These are phyloP conservation scores for Phytophthora cryptogea DNA, from an alignment of 352 stramenopile genomes.

Conservation along the genomic window DNA sequence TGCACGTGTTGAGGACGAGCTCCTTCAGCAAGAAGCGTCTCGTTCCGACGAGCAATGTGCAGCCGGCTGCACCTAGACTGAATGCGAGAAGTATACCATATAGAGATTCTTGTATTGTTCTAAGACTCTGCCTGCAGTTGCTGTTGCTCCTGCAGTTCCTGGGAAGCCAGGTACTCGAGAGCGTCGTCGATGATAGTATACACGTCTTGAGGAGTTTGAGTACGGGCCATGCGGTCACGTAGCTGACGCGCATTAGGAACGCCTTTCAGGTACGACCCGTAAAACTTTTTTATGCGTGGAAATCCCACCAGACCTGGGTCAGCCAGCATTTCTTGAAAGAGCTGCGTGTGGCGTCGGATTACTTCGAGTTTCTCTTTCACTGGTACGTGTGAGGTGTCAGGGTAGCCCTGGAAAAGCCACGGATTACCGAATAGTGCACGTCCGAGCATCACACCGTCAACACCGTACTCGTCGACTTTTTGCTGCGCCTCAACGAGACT, in stretches of 20 bases:
- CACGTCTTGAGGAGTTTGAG: slow-evolving; percentile 53
- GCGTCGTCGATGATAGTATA: slow-evolving; percentile 64
- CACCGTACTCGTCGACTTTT: slow-evolving; percentile 69
- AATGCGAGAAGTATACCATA: slow-evolving; percentile 20
- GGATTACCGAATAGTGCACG: slow-evolving; percentile 80
- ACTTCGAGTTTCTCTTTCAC: slow-evolving; percentile 60
- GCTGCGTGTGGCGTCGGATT: slow-evolving; percentile 65
- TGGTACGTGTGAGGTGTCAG: slow-evolving; percentile 54
- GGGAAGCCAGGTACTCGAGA: slow-evolving; percentile 34
- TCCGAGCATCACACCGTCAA: slow-evolving; percentile 83
- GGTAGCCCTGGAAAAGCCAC: slow-evolving; percentile 77
- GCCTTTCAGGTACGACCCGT: slow-evolving; percentile 72
- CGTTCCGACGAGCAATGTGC: neutral
- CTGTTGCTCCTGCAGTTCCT: slow-evolving; percentile 29
- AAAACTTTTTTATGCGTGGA: slow-evolving; percentile 83
- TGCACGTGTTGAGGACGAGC: slow-evolving; percentile 64
- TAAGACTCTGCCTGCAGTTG: slow-evolving; percentile 4
- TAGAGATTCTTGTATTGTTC: slow-evolving; percentile 17
- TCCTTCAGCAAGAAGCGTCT: slow-evolving; percentile 25
- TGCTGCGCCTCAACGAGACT: slow-evolving; percentile 64
- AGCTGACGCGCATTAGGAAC: slow-evolving; percentile 73
- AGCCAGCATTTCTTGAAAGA: slow-evolving; percentile 65
- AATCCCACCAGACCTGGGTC: slow-evolving; percentile 59
- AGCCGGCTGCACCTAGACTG: slow-evolving; percentile 23
- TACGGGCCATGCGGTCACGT: slow-evolving; percentile 56